A percentile compares a stretch with the other conserved stretches of the same genome.
Evolutionary conservation across 179 eudicot species (phyloP).

Genomic region (Spinacia oleracea): DNA sequence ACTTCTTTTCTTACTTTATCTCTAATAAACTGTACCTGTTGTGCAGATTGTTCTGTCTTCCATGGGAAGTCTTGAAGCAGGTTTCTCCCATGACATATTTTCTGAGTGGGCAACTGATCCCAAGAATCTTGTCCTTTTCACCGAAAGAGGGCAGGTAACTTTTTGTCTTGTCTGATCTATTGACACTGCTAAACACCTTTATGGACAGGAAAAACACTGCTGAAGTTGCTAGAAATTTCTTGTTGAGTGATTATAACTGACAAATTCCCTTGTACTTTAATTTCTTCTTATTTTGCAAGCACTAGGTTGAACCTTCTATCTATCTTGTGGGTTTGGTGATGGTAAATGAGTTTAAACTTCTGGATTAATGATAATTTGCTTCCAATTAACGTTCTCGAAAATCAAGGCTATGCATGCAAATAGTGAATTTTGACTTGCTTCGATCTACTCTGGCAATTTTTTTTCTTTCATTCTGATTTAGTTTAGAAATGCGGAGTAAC

Average conservation of each 20-base stretch:
- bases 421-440: neutral
- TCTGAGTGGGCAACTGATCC: conserved; percentile 95
- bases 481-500: neutral
- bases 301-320: neutral
- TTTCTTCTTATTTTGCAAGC: neutral
- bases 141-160: conserved; percentile 96
- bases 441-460: neutral
- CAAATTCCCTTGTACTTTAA: neutral
- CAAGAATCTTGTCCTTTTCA: conserved; percentile 89
- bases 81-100: conserved; percentile 93
- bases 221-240: neutral
- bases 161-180: neutral
- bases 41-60: conserved; percentile 88
- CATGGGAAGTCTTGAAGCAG: conserved; percentile 96
- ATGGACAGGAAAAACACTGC: conserved; percentile 5
- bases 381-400: neutral
- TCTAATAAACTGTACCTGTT: conserved; percentile 14
- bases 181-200: neutral
- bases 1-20: conserved; percentile 14
- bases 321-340: conserved; percentile 2
- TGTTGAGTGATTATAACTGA: conserved; percentile 1
- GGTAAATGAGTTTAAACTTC: neutral
- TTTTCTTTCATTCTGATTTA: neutral
- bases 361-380: conserved; percentile 1
- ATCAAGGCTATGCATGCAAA: neutral